Conservation (phyloP, 192 early-diverging fungal species). For the Backusella psychrophila region DNA sequence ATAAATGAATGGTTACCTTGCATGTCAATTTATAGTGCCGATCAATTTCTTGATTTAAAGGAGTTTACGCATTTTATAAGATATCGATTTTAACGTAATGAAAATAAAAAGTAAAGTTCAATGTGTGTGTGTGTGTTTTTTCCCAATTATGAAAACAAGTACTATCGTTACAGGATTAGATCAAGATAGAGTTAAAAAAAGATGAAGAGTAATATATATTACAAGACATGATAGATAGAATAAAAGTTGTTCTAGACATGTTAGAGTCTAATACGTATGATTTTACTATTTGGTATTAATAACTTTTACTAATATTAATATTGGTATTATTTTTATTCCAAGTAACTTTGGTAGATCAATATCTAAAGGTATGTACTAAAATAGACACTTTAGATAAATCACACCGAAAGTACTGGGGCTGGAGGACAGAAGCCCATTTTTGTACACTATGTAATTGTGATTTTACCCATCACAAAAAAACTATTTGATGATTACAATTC, state of each 20-base stretch:
- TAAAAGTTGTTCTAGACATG: background rate
- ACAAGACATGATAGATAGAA: background rate
- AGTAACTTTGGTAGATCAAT: background rate
- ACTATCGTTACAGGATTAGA: background rate
- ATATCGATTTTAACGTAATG: background rate
- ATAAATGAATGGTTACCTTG: background rate
- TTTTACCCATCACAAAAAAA: slow-evolving; percentile 1
- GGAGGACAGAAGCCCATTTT: background rate
- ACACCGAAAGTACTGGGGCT: background rate
- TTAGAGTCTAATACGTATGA: background rate
- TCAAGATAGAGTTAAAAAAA: background rate
- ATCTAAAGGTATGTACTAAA: background rate
- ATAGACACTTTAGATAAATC: background rate
- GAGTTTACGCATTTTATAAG: background rate
- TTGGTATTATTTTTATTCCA: background rate
- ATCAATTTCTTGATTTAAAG: background rate
- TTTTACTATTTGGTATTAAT: background rate
- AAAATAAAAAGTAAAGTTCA: background rate
- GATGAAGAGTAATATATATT: background rate
- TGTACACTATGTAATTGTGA: background rate
- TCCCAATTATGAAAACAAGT: background rate
- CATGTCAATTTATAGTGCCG: background rate
- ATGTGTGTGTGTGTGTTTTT: too few relatives aligned
- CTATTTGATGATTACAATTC: background rate
- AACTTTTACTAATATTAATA: background rate